These are phyloP conservation scores for Candida pini DNA, from an alignment of 805 yeast species.

Conservation along the genomic window DNA sequence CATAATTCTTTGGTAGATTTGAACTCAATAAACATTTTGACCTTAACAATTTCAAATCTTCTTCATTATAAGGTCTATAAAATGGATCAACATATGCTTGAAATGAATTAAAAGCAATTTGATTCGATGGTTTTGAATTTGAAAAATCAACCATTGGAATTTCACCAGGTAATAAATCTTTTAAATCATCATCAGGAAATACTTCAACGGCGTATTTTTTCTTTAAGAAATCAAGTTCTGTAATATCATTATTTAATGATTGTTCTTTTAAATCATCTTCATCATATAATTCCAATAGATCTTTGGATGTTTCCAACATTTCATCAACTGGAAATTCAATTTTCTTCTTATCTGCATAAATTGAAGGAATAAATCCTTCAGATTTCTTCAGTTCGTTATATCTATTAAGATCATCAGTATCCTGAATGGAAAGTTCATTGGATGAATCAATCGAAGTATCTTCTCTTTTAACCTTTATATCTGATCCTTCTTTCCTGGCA, in stretches of 20 bases:
- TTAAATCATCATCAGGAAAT: slow-evolving; percentile 76
- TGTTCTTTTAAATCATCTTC: slow-evolving; percentile 50
- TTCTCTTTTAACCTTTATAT: slow-evolving; percentile 3
- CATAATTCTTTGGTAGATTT: slow-evolving; percentile 42
- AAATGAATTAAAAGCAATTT: slow-evolving; percentile 87
- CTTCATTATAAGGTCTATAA: slow-evolving; percentile 71
- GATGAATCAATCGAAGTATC: slow-evolving; percentile 23
- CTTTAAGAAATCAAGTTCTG: slow-evolving; percentile 56
- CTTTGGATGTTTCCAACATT: slow-evolving; percentile 16
- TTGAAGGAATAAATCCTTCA: slow-evolving; percentile 40
- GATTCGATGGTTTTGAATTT: slow-evolving; percentile 77
- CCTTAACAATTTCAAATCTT: slow-evolving; percentile 70
- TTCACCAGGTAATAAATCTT: slow-evolving; percentile 75
- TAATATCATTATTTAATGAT: too few relatives aligned
- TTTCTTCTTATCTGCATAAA: slow-evolving; percentile 23
- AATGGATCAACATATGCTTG: slow-evolving; percentile 81
- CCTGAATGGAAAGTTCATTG: slow-evolving; percentile 53
- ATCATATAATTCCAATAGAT: slow-evolving; percentile 19
- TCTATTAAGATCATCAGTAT: too few relatives aligned
- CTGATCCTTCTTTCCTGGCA: slow-evolving; percentile 5
- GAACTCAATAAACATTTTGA: slow-evolving; percentile 56
- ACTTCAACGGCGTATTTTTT: slow-evolving; percentile 81
- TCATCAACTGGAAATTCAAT: slow-evolving; percentile 16
- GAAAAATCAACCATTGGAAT: slow-evolving; percentile 87
- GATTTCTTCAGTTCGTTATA: too few relatives aligned